phyloP scores from a whole-genome alignment of 352 stramenopile genomes.

The Pythium vanterpoolii region DNA sequence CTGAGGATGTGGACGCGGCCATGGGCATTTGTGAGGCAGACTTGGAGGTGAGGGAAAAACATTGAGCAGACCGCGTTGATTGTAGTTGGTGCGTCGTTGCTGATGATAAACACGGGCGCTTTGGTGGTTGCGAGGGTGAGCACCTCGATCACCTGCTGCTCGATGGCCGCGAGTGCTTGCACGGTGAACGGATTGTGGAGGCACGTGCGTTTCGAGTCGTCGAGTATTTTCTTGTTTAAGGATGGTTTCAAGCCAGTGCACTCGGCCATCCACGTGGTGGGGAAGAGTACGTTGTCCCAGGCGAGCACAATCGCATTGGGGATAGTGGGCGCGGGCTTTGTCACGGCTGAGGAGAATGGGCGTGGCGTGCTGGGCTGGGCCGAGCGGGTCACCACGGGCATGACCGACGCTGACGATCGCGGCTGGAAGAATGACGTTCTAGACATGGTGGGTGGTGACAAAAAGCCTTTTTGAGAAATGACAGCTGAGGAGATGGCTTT shows the following conservation, averaged over 20 bases:
- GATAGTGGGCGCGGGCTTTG: no score
- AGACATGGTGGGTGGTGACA: no score
- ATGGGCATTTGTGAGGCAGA: no score
- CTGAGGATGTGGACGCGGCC: no score
- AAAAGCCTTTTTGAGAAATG: no score
- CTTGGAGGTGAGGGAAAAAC: slow-evolving; percentile 59
- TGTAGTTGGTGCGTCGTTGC: slow-evolving; percentile 41
- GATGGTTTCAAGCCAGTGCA: slow-evolving; percentile 42
- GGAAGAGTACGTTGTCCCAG: slow-evolving; percentile 59
- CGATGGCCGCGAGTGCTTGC: slow-evolving; percentile 43
- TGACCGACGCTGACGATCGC: no score
- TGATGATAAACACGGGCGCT: slow-evolving; percentile 53
- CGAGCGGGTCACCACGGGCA: background rate
- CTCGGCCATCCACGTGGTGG: slow-evolving; percentile 37
- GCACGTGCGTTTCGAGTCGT: slow-evolving; percentile 31
- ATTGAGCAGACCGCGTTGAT: slow-evolving; percentile 37
- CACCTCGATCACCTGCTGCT: slow-evolving; percentile 52
- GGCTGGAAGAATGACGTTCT: no score
- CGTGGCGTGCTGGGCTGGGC: slow-evolving; percentile 19
- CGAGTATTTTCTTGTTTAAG: no score
- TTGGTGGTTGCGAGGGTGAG: slow-evolving; percentile 31
- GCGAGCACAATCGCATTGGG: slow-evolving; percentile 43
- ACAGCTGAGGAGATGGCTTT: no score
- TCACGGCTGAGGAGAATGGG: background rate
- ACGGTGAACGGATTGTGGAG: slow-evolving; percentile 44